Conservation (phyloP, 345 rosid species). For the Fremontodendron californicum region DNA sequence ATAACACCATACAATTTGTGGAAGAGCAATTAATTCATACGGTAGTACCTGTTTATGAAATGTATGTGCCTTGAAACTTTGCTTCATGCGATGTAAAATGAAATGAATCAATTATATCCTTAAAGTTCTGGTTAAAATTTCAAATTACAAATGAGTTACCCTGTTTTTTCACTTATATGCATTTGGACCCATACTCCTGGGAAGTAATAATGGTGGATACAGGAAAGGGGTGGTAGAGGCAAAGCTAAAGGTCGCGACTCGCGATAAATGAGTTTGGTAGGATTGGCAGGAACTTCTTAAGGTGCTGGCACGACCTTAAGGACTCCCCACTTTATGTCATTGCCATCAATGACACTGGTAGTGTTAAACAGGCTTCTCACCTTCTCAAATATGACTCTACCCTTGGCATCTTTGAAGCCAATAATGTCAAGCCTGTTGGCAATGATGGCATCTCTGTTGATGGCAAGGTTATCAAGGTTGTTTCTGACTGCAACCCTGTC, state of each 20-base stretch:
- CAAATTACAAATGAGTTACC: background rate
- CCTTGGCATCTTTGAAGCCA: slow-evolving; percentile 90
- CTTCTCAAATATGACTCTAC: slow-evolving; percentile 97
- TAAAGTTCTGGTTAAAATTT: background rate
- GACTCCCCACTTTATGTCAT: slow-evolving; percentile 85
- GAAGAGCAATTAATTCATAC: background rate
- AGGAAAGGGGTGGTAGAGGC: slow-evolving; percentile 68
- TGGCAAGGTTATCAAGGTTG: slow-evolving; percentile 92
- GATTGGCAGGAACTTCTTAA: slow-evolving; percentile 25
- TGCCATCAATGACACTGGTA: slow-evolving; percentile 92
- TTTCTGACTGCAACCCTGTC: slow-evolving; percentile 68
- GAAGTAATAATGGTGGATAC: slow-evolving; percentile 64
- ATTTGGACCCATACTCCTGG: slow-evolving; percentile 12
- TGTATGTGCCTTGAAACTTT: background rate
- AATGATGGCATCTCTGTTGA: slow-evolving; percentile 81
- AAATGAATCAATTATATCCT: background rate
- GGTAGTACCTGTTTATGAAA: background rate
- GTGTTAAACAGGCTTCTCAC: slow-evolving; percentile 95
- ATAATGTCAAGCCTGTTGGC: slow-evolving; percentile 87
- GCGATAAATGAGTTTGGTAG: slow-evolving; percentile 97
- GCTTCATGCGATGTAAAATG: background rate
- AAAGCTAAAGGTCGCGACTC: slow-evolving; percentile 87
- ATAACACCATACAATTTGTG: background rate
- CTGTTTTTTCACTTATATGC: background rate
- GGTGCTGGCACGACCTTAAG: slow-evolving; percentile 22